phyloP scores from a whole-genome alignment of 345 rosid genomes.

The Syzygium grande region DNA sequence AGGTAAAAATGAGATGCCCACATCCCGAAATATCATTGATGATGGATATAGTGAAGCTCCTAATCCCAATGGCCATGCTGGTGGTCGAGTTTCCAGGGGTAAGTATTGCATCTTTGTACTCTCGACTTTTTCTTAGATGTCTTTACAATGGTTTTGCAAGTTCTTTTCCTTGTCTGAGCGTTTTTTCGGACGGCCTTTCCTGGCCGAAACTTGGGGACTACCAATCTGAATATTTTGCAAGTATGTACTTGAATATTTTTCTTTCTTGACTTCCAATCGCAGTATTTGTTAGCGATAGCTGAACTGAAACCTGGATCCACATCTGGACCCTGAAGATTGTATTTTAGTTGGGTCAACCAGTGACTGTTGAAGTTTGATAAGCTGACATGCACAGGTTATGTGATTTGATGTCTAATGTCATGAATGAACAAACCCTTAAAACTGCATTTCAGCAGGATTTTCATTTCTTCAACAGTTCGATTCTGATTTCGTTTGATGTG shows the following conservation, averaged over 20 bases:
- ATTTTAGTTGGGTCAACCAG: not conserved
- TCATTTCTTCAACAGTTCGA: not conserved
- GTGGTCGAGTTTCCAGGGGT: constrained; percentile 49
- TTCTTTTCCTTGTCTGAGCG: not conserved
- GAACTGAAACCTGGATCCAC: not conserved
- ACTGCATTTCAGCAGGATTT: not conserved
- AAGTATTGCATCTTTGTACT: constrained; percentile 8
- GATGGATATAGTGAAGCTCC: constrained; percentile 37
- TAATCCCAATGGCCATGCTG: constrained; percentile 21
- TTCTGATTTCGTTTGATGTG: not conserved
- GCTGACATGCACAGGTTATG: not conserved
- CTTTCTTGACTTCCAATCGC: not conserved
- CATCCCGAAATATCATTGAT: constrained; percentile 22
- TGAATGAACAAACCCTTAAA: not conserved
- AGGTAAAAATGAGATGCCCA: constrained; percentile 20
- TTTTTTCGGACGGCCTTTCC: not conserved
- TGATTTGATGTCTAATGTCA: not conserved
- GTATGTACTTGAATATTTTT: not conserved
- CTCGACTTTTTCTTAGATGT: not conserved
- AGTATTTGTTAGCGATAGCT: not conserved
- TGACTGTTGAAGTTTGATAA: not conserved
- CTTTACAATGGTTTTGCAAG: not conserved
- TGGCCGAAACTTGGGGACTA: not conserved
- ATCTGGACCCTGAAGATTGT: not conserved
- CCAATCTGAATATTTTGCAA: no score